These are phyloP conservation scores for Coemansia nantahalensis DNA, from an alignment of 192 early-diverging fungal genomes.

Conservation along the genomic window DNA sequence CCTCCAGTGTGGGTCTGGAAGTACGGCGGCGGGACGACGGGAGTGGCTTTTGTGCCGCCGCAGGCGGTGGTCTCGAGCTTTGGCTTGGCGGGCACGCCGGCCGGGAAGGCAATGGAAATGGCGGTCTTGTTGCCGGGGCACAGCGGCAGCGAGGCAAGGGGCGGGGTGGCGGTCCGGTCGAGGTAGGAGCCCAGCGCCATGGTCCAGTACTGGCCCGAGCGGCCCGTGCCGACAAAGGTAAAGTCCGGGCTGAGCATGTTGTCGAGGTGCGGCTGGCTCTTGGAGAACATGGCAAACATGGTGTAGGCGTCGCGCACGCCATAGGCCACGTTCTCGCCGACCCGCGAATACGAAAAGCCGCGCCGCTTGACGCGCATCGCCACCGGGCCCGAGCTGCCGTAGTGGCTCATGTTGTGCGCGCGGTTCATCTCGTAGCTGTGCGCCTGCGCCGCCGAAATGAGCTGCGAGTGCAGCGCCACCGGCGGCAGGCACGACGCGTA, in stretches of 20 bases:
- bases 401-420: slow-evolving; percentile 41
- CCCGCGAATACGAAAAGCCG: slow-evolving; percentile 20
- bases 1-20: slow-evolving; percentile 9
- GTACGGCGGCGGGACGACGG: slow-evolving; percentile 24
- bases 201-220: slow-evolving; percentile 48
- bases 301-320: slow-evolving; percentile 16
- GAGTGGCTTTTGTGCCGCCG: slow-evolving; percentile 25
- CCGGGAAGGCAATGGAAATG: slow-evolving; percentile 38
- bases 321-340: slow-evolving; percentile 32
- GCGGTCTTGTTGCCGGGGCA: slow-evolving; percentile 37
- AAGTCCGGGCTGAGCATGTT: slow-evolving; percentile 24
- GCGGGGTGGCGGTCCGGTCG: slow-evolving; percentile 11
- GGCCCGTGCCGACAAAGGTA: slow-evolving; percentile 35
- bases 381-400: slow-evolving; percentile 11
- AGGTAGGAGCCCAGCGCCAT: slow-evolving; percentile 21
- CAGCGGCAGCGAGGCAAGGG: slow-evolving; percentile 25
- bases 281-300: slow-evolving; percentile 16
- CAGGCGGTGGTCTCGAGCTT: slow-evolving; percentile 23
- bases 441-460: slow-evolving; percentile 37
- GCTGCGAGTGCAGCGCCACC: slow-evolving; percentile 25
- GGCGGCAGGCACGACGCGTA: slow-evolving; percentile 37
- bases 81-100: slow-evolving; percentile 20
- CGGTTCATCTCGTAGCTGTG: slow-evolving; percentile 52
- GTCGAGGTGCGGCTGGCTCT: slow-evolving; percentile 33
- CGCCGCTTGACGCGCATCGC: slow-evolving; percentile 26